Conservation (phyloP, 2,329 filamentous ascomycete genomes). For the Taxawa tesnikishii region DNA sequence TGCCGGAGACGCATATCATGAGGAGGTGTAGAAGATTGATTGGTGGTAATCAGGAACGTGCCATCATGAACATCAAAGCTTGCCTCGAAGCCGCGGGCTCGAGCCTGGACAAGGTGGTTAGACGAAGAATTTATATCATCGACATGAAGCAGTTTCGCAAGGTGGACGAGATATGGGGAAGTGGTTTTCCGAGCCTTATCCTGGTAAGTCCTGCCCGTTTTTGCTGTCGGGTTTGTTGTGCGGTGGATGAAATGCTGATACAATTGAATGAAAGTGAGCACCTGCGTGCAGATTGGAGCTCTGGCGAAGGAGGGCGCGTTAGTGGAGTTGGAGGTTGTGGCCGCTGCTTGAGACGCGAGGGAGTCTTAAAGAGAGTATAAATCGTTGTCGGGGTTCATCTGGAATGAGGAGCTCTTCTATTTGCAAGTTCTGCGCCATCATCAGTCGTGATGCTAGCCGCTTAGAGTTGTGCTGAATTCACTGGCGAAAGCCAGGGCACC, state of each 20-base stretch:
- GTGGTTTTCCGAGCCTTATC: constrained; percentile 7
- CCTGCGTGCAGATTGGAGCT: constrained; percentile 10
- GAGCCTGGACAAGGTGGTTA: constrained; percentile 8
- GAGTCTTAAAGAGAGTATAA: no score
- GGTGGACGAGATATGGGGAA: constrained; percentile 8
- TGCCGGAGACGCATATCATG: no score
- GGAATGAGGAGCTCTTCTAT: not conserved
- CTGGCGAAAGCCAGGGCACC: no score
- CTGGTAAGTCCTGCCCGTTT: no score
- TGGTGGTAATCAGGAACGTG: constrained; percentile 10
- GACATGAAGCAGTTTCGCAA: constrained; percentile 10
- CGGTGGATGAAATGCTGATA: no score
- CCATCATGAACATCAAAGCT: constrained; percentile 9
- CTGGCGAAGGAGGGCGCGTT: constrained; percentile 11
- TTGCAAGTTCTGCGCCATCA: no score
- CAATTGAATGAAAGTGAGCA: no score
- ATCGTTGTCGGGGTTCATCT: not conserved
- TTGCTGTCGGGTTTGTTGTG: no score
- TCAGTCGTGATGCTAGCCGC: no score
- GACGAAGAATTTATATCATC: constrained; percentile 10
- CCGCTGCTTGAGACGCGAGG: constrained; percentile 7
- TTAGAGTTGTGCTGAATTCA: no score
- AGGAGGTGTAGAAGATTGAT: no score
- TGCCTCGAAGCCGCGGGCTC: constrained; percentile 10
- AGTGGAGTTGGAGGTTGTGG: constrained; percentile 12